A percentile compares a stretch with the other conserved stretches of the same genome.
Evolutionary conservation across 257 asterid genomes (phyloP).

Genomic region (Nicotiana obtusifolia): DNA sequence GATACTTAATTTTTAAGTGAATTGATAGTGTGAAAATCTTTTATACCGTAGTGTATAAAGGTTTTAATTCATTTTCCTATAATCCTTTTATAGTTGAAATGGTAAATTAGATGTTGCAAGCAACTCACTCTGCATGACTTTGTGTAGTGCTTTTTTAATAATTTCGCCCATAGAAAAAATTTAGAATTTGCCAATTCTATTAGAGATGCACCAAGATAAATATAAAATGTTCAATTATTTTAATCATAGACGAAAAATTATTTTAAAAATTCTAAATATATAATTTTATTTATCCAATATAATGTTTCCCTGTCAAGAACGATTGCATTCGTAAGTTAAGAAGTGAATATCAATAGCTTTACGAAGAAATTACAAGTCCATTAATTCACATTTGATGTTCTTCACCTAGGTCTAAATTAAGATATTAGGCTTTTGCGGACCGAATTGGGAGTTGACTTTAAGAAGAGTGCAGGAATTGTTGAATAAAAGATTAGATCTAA

Average conservation of each 20-base stretch:
- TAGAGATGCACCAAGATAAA: not conserved
- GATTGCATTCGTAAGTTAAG: too few relatives aligned
- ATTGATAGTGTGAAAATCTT: too few relatives aligned
- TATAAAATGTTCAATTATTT: not conserved
- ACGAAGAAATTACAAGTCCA: not conserved
- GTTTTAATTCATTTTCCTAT: not conserved
- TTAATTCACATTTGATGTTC: not conserved
- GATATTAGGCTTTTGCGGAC: constrained; percentile 13
- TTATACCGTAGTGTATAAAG: not conserved
- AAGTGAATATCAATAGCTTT: not conserved
- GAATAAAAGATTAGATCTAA: constrained; percentile 21
- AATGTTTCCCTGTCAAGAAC: not conserved
- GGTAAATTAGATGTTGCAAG: not conserved
- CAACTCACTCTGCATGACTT: not conserved
- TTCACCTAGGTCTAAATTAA: not conserved
- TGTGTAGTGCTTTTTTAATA: not conserved
- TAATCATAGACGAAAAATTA: not conserved
- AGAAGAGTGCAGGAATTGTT: not conserved
- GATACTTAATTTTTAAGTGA: too few relatives aligned
- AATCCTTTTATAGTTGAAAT: not conserved
- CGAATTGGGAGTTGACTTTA: constrained; percentile 36
- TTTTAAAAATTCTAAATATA: not conserved
- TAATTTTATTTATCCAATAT: not conserved
- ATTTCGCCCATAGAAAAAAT: not conserved
- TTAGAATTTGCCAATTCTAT: not conserved